Evolutionary conservation across 345 rosid species (phyloP), one percentile per base, ranked within the genome.

Genomic region (Atalantia buxifolia): DNA sequence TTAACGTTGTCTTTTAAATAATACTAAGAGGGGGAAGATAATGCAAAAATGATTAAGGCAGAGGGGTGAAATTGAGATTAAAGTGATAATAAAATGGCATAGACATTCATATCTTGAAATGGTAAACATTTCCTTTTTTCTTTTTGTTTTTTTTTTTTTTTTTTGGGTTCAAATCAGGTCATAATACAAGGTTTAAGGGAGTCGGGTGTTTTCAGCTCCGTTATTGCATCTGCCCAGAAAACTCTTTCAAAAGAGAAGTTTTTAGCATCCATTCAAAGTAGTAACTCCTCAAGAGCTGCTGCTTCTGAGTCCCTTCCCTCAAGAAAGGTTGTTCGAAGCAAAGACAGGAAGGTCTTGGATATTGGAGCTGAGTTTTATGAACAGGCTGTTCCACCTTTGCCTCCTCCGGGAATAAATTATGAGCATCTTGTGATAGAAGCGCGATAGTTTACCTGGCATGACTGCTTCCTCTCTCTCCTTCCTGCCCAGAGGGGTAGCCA

Each of bases 141-240:
- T 75, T 31, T 56, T 28, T 28, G 30, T 1, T 28, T 28, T 0
- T 5, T 33, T 4, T 33, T 33, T 35, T 35, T 35, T 35, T 35
- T 67, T 33, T 33, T 33, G 1, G 6, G 67, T 45, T 27, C 65
- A 73, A 76, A 27, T 21, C 91, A 95, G 99, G 93, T 84, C 60
- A 86, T 94, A 60, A 83, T 95, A 66, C 97, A 91, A 87, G 97
- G 92, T 53, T 87, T 95, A 45, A 81, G 92, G 80, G 98, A 93
- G 76, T 87, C 99, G 27, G 99, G 97, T 27, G 87, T 92, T 50
- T 94, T 95, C 85, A 90, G 86, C 90, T 86, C 91, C 18, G 82
- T 90, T 31, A 86, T 95, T 59, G 88, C 88, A 77, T 85, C 90
- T 35, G 91, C 91, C 56, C 86, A 87, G 33, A 69, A 86, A 31